Evolutionary conservation across 148 eudicot genomes (phyloP), one percentile per base, ranked within the genome.

Genomic region (Amaranthus palmeri): DNA sequence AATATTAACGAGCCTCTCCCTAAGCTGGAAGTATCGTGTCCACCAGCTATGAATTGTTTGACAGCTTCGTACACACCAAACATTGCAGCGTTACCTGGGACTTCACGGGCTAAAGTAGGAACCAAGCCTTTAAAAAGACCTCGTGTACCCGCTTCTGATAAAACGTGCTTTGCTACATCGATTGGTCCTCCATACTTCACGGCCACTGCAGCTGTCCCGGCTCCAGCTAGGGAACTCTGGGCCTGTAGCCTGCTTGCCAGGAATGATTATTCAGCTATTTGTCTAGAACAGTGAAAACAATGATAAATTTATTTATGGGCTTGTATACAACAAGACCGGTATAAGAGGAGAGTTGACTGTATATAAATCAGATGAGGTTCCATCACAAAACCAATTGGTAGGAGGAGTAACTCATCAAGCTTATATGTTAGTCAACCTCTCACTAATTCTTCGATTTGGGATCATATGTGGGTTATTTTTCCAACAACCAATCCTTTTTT

Each of bases 31-130:
- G 99, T 91, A 78, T 95, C 97, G 46, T 71, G 78, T 10, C 89
- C 97, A 10, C 99, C 96, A 0, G 97, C 97, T 3, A 95, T 53
- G 60, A 52, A 81, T 50, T 90, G 88, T 72, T 90, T 95, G 18
- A 90, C 60, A n/a, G 76, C 87, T 78, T 95, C 99, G 11, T 95
- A 95, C 17, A 83, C 93, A 2, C 97, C 99, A 69, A 95, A 95
- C 96, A 92, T 88, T 60, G 83, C 87, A 1, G 99, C 99, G 36
- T 90, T 90, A 15, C 99, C 99, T 0, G 99, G 99, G 8, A 95
- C 82, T 88, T 95, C 99, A 58, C 99, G 93, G 13, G 92, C 97
- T 76, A 95, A 18, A 10, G 99, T 95, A 4, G 99, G 99, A 63
- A 80, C 79, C 55, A 95, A 68, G 52, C 99, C 99, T 75, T 92